Evolutionary conservation across 1,139 yeast species (phyloP), one percentile per base, ranked within the genome.

Genomic region (Blastobotrys persicus): DNA sequence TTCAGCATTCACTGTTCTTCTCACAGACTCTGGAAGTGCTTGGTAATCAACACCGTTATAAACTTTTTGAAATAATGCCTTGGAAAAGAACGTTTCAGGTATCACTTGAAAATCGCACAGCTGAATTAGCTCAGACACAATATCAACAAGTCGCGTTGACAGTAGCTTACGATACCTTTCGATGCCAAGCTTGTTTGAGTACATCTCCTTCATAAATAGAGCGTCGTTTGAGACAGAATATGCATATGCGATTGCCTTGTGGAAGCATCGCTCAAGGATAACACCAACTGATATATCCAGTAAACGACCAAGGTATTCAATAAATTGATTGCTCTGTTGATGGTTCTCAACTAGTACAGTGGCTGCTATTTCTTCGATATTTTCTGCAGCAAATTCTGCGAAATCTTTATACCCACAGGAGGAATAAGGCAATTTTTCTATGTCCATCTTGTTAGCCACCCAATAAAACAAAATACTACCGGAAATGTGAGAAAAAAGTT

Each of bases 391-490:
- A 51, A 76, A 76, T 1, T 61, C 56, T 2, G 49, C 44, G 1
- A 53, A 39, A 11, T 61, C 52, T 1, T 50, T 33, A 49, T 66
- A 76, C 0, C 66, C 74, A 52, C 77, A 73, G 1, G 73, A 53
- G 1, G 48, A 41, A 47, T 48, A 69, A 0, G 81, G 81, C 52
- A 78, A 74, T 0, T 56, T 53, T 0, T 54, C 54, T 18, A 75
- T 55, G 5, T 56, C 51, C 16, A 49, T 49, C 19, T 66, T 66
- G 41, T 55, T 60, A n/a, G 54, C 51, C 61, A 68, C 63, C 80
- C 81, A 77, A 31, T 66, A 66, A 48, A 63, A 67, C 35, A 77
- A 60, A 1, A 77, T 57, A 41, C 75, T 73, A 16, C 69, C 51
- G 40, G 61, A 62, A 19, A 63, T 57, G 4, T 53, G 23, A n/a